phyloP scores from a whole-genome alignment of 768 basidiomycete genomes.

The Tephrocybe sp. region DNA sequence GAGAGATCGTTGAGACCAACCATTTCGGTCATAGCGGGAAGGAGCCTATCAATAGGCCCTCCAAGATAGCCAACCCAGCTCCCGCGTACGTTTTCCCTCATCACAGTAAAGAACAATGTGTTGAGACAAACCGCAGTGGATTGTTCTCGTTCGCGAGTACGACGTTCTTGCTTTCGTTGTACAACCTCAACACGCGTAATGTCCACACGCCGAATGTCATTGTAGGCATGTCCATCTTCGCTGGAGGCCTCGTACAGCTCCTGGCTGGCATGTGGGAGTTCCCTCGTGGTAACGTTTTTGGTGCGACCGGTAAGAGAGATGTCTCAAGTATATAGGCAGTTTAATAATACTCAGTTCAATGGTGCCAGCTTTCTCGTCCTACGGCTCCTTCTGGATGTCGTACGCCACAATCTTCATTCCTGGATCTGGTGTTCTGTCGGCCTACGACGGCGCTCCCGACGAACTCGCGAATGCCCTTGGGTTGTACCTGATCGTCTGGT shows the following conservation, averaged over 20 bases:
- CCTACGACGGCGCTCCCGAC: conserved; percentile 38
- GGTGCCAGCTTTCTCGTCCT: conserved; percentile 62
- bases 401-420: conserved; percentile 71
- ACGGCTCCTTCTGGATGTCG: conserved; percentile 82
- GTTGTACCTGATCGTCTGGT: conserved; percentile 68
- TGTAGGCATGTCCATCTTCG: conserved; percentile 74
- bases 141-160: conserved; percentile 45
- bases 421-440: conserved; percentile 50
- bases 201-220: conserved; percentile 58
- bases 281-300: conserved; percentile 60
- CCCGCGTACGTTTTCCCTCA: conserved; percentile 26
- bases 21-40: background rate
- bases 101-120: background rate
- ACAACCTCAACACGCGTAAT: conserved; percentile 54
- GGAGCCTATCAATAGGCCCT: conserved; percentile 7
- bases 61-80: conserved; percentile 31
- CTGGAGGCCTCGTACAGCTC: conserved; percentile 78
- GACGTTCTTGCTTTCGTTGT: conserved; percentile 69
- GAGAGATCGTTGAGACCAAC: background rate
- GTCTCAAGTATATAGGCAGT: background rate
- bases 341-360: background rate
- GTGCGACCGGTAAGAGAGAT: conserved; percentile 51
- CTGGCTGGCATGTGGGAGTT: conserved; percentile 84
- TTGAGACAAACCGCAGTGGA: conserved; percentile 21
- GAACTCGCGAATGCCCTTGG: conserved; percentile 61